Conservation (phyloP, 805 yeast species). For the Nakazawaea ambrosiae region DNA sequence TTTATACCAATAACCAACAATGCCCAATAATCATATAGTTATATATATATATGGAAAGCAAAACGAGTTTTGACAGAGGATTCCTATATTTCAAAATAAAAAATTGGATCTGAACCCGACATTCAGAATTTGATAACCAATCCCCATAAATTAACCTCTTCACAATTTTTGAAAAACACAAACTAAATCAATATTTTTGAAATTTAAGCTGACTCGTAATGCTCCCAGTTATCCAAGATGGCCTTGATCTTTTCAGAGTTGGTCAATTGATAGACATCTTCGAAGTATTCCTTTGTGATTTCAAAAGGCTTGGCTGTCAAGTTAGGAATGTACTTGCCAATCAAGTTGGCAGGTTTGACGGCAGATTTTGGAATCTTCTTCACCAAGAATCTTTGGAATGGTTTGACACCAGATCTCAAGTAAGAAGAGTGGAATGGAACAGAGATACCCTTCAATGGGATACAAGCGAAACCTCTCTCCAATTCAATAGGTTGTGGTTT, state of each 20-base stretch:
- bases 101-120: too few species aligned
- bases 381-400: conserved; percentile 94
- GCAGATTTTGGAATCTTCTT: conserved; percentile 95
- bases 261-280: conserved; percentile 90
- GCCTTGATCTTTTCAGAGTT: conserved; percentile 85
- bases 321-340: conserved; percentile 96
- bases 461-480: conserved; percentile 97
- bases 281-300: conserved; percentile 93
- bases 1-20: too few species aligned
- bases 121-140: too few species aligned
- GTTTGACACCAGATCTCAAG: conserved; percentile 96
- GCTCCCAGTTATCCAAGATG: conserved; percentile 93
- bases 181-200: too few species aligned
- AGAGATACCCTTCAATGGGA: conserved; percentile 97
- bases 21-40: too few species aligned
- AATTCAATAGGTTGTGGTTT: conserved; percentile 96
- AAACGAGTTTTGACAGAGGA: too few species aligned
- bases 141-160: too few species aligned
- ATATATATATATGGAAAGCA: too few species aligned
- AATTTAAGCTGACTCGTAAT: conserved; percentile 48
- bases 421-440: conserved; percentile 99
- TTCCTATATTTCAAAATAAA: too few species aligned
- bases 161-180: too few species aligned
- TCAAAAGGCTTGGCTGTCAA: conserved; percentile 96
- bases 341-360: conserved; percentile 87